Conservation (phyloP, 306 rosid species). For the Bauhinia variegata region DNA sequence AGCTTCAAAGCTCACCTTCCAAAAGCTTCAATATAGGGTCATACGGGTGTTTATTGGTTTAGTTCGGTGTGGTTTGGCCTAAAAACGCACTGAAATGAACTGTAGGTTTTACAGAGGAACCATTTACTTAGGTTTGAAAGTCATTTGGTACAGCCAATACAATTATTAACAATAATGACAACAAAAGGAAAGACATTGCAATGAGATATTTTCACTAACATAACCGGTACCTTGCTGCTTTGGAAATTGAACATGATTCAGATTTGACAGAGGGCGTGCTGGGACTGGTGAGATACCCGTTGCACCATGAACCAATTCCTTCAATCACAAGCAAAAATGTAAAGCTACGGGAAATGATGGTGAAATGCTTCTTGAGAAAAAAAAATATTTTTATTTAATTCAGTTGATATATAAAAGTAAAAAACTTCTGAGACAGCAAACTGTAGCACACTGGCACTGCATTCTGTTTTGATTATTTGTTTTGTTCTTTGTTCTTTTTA, state of each 20-base stretch:
- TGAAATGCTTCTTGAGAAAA: slow-evolving; percentile 10
- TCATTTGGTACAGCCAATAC: too few relatives aligned
- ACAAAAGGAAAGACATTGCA: slow-evolving; percentile 12
- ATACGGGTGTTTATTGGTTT: too few relatives aligned
- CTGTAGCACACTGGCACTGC: not conserved
- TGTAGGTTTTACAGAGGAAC: too few relatives aligned
- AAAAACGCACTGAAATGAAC: too few relatives aligned
- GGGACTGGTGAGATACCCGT: slow-evolving; percentile 55
- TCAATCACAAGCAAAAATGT: slow-evolving; percentile 40
- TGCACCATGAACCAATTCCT: slow-evolving; percentile 78
- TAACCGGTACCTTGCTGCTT: slow-evolving; percentile 73
- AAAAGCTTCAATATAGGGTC: not conserved
- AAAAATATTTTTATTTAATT: slow-evolving; percentile 4
- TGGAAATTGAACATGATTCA: slow-evolving; percentile 67
- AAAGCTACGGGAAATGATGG: slow-evolving; percentile 21
- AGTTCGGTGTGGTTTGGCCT: too few relatives aligned
- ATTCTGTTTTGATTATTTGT: too few relatives aligned
- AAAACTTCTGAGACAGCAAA: slow-evolving; percentile 12
- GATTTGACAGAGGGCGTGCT: slow-evolving; percentile 58
- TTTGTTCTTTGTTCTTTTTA: too few relatives aligned
- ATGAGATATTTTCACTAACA: slow-evolving; percentile 13
- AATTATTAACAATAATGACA: not conserved
- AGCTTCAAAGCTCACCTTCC: not conserved
- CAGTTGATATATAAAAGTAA: slow-evolving; percentile 4
- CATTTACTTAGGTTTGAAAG: too few relatives aligned